A percentile compares a stretch with the other conserved stretches of the same genome.
Evolutionary conservation across 371 early-diverging fungal genomes (phyloP).

Genomic region (Actinomucor elegans): DNA sequence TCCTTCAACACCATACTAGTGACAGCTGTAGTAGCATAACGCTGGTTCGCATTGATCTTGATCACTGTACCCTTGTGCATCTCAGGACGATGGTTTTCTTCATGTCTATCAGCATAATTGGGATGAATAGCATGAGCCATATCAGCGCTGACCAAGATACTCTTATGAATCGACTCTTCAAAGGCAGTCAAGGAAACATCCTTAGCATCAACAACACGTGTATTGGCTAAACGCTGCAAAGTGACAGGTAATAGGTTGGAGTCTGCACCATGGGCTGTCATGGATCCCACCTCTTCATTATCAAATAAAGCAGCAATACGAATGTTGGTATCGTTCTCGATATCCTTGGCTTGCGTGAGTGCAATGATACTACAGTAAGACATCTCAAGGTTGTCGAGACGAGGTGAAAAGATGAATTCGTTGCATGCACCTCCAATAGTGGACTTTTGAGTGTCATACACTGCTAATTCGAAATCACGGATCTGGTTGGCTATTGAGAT

Average conservation of each 20-base stretch:
- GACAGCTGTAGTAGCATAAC: slow-evolving; percentile 93
- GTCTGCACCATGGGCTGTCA: slow-evolving; percentile 94
- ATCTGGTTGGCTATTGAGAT: slow-evolving; percentile 75
- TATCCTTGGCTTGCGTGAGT: slow-evolving; percentile 50
- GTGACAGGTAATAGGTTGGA: slow-evolving; percentile 82
- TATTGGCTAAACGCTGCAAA: slow-evolving; percentile 60
- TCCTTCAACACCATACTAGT: slow-evolving; percentile 82
- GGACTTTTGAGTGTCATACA: slow-evolving; percentile 78
- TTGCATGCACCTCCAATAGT: slow-evolving; percentile 85
- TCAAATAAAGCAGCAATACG: slow-evolving; percentile 92
- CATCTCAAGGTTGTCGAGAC: slow-evolving; percentile 95
- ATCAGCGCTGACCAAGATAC: slow-evolving; percentile 88
- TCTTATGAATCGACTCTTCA: slow-evolving; percentile 83
- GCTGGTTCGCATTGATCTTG: slow-evolving; percentile 93
- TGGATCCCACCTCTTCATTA: slow-evolving; percentile 97
- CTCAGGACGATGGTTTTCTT: slow-evolving; percentile 86
- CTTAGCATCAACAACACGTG: slow-evolving; percentile 29
- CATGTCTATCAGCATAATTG: slow-evolving; percentile 87
- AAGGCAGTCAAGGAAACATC: slow-evolving; percentile 58
- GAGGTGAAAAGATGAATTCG: slow-evolving; percentile 92
- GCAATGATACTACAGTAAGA: slow-evolving; percentile 79
- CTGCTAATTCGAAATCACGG: slow-evolving; percentile 92
- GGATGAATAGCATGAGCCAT: slow-evolving; percentile 96
- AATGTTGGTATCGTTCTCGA: slow-evolving; percentile 74
- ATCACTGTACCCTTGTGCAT: slow-evolving; percentile 96